Conservation (phyloP, 2,329 filamentous ascomycete species). For the Venturia asperata region DNA sequence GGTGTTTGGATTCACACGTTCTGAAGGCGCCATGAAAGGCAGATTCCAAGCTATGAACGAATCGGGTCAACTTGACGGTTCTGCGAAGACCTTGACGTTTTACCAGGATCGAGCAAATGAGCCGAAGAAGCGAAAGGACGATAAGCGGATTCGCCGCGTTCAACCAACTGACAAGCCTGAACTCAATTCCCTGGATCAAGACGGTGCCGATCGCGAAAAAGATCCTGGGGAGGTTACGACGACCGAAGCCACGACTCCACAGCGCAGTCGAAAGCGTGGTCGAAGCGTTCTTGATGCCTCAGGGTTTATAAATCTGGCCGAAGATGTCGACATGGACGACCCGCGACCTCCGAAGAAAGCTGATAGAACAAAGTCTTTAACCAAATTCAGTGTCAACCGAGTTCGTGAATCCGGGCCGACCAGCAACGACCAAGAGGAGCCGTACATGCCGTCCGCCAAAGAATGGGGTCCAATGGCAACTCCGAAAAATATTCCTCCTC, state of each 20-base stretch:
- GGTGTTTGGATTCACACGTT: not conserved
- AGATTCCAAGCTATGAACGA: slow-evolving; percentile 11
- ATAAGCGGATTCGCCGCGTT: not conserved
- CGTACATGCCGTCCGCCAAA: not conserved
- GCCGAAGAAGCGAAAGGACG: slow-evolving; percentile 1
- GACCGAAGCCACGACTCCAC: not conserved
- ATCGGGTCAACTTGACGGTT: not conserved
- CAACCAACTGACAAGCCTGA: not conserved
- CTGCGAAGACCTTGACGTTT: not conserved
- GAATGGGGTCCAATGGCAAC: not conserved
- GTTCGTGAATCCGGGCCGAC: not conserved
- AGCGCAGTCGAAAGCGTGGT: not conserved
- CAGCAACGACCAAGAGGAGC: not conserved
- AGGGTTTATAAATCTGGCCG: not conserved
- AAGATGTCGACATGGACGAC: not conserved
- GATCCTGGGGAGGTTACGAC: not conserved
- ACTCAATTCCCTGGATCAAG: not conserved
- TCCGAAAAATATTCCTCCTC: not conserved
- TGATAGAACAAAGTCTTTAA: not conserved
- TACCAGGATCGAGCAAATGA: not conserved
- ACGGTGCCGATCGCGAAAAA: not conserved
- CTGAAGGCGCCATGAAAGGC: slow-evolving; percentile 2
- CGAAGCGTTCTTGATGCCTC: not conserved
- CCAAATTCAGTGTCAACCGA: not conserved
- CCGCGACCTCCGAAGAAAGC: not conserved